A percentile compares a stretch with the other conserved stretches of the same genome.
phyloP scores from a whole-genome alignment of 768 basidiomycete genomes.

The Stropharia rugosoannulata region DNA sequence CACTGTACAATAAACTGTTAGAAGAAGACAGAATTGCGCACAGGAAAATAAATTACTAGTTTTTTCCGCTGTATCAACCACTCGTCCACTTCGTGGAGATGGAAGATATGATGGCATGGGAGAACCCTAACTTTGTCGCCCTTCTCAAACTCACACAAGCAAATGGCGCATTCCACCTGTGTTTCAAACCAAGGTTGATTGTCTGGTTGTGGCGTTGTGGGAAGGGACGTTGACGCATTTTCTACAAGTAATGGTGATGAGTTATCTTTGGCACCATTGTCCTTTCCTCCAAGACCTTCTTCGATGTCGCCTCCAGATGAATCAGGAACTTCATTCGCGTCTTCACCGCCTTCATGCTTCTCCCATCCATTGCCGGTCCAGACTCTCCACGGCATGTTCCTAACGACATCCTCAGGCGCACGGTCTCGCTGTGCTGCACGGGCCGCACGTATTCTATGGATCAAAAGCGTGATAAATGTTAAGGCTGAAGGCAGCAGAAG shows the following conservation, averaged over 20 bases:
- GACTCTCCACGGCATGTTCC: constrained; percentile 75
- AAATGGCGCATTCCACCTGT: constrained; percentile 91
- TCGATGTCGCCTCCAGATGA: constrained; percentile 39
- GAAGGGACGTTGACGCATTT: constrained; percentile 41
- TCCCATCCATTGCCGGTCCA: constrained; percentile 84
- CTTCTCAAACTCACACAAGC: constrained; percentile 80
- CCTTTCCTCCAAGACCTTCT: constrained; percentile 27
- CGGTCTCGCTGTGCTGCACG: constrained; percentile 82
- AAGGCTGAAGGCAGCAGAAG: constrained; percentile 87
- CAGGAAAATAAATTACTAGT: constrained; percentile 50
- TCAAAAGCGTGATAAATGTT: constrained; percentile 84
- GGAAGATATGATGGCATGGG: constrained; percentile 95
- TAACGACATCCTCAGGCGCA: constrained; percentile 79
- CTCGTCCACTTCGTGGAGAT: constrained; percentile 85
- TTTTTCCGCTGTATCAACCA: constrained; percentile 95
- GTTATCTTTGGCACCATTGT: constrained; percentile 1
- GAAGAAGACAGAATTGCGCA: constrained; percentile 1
- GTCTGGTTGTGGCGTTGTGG: constrained; percentile 19
- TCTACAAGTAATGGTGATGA: constrained; percentile 6
- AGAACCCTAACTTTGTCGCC: constrained; percentile 90
- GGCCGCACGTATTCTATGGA: constrained; percentile 84
- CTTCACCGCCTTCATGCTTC: constrained; percentile 57
- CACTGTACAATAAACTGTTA: constrained; percentile 50
- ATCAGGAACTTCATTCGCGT: constrained; percentile 25
- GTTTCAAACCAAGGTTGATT: constrained; percentile 75